Evolutionary conservation across 306 rosid species (phyloP).

Genomic region (Ormosia semicastrata): DNA sequence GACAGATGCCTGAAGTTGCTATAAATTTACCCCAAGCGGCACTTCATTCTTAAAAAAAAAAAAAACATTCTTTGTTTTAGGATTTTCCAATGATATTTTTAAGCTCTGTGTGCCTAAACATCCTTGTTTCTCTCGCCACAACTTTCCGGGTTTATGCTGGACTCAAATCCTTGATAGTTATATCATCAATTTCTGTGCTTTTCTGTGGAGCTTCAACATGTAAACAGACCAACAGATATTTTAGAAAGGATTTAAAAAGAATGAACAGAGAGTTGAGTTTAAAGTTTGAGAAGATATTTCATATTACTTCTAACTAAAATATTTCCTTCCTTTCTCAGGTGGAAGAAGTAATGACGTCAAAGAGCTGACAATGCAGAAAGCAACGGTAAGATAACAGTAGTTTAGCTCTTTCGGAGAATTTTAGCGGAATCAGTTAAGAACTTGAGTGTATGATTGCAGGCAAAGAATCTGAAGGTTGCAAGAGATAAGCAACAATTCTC

Average conservation of each 20-base stretch:
- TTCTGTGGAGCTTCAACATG: not conserved
- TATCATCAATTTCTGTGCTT: not conserved
- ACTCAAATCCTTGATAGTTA: not conserved
- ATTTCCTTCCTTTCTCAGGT: slow-evolving; percentile 37
- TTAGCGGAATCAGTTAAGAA: slow-evolving; percentile 15
- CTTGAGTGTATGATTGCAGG: slow-evolving; percentile 44
- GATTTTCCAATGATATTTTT: not conserved
- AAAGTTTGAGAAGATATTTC: not conserved
- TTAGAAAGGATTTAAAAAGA: not conserved
- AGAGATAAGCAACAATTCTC: slow-evolving; percentile 66
- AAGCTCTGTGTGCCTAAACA: not conserved
- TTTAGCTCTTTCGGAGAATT: not conserved
- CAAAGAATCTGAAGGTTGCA: slow-evolving; percentile 40
- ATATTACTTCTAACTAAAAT: not conserved
- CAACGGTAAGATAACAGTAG: slow-evolving; percentile 45
- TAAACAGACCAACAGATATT: not conserved
- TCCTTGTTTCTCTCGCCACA: not conserved
- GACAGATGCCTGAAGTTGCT: not conserved
- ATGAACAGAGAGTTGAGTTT: not conserved
- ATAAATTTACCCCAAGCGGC: not conserved
- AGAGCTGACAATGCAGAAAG: slow-evolving; percentile 37
- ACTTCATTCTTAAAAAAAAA: not conserved
- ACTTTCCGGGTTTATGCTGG: not conserved
- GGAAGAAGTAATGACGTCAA: slow-evolving; percentile 32
- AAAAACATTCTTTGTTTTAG: too few relatives aligned